Conservation (phyloP, 140 eudicot species). For the Erigeron philadelphicus region DNA sequence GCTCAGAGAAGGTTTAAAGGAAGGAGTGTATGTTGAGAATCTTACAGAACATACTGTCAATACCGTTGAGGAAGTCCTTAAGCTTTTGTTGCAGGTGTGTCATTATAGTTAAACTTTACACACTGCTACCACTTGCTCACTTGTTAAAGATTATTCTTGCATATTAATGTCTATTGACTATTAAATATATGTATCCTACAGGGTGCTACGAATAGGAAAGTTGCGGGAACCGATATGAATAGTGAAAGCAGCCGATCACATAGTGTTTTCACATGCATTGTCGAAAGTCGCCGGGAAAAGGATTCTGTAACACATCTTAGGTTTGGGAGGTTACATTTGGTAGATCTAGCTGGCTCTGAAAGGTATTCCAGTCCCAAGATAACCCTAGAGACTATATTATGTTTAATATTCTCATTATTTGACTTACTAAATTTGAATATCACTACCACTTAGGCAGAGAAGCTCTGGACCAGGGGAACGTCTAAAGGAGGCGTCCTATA, state of each 20-base stretch:
- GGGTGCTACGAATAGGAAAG: slow-evolving; percentile 88
- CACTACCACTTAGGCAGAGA: slow-evolving; percentile 61
- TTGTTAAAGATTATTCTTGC: slow-evolving; percentile 11
- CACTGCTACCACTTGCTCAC: neutral
- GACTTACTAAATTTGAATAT: slow-evolving; percentile 9
- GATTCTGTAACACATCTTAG: slow-evolving; percentile 70
- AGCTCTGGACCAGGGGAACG: slow-evolving; percentile 90
- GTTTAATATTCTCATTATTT: slow-evolving; percentile 19
- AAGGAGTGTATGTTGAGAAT: slow-evolving; percentile 89
- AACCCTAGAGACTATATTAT: neutral
- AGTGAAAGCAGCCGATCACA: slow-evolving; percentile 92
- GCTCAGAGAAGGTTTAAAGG: slow-evolving; percentile 81
- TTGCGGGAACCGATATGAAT: slow-evolving; percentile 90
- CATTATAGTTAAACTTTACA: slow-evolving; percentile 17
- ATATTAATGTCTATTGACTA: slow-evolving; percentile 13
- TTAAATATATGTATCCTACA: slow-evolving; percentile 25
- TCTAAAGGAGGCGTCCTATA: slow-evolving; percentile 84
- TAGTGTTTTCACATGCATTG: slow-evolving; percentile 81
- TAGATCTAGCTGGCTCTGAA: slow-evolving; percentile 92
- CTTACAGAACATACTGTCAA: slow-evolving; percentile 58
- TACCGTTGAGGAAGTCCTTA: slow-evolving; percentile 64
- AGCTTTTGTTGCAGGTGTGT: slow-evolving; percentile 71
- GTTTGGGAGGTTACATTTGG: slow-evolving; percentile 82
- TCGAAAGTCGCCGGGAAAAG: slow-evolving; percentile 88
- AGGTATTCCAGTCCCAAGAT: slow-evolving; percentile 39